phyloP scores from a whole-genome alignment of 495 filamentous ascomycete species.

The Aspergillus conjunctus region DNA sequence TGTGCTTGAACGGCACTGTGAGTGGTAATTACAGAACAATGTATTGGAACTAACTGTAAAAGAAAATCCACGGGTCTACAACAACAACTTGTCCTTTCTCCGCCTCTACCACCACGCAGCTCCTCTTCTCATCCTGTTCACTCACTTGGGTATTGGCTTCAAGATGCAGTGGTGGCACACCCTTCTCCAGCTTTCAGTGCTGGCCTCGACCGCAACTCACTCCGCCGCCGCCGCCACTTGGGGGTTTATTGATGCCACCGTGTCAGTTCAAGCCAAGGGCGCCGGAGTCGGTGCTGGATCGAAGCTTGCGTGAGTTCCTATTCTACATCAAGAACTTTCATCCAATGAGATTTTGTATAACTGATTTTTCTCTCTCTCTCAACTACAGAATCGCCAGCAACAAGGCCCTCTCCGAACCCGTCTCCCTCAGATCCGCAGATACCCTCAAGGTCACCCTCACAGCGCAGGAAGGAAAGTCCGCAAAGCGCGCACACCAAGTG shows the following conservation, averaged over 20 bases:
- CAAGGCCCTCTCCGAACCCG: constrained; percentile 61
- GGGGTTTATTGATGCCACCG: constrained; percentile 82
- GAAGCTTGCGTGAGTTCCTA: constrained; percentile 70
- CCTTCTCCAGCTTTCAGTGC: constrained; percentile 42
- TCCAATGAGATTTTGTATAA: too few relatives aligned
- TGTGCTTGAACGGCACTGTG: too few relatives aligned
- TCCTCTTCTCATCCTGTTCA: not conserved
- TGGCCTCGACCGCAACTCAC: constrained; percentile 43
- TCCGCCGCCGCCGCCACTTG: constrained; percentile 69
- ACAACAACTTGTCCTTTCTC: not conserved
- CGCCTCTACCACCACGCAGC: not conserved
- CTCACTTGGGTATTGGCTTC: constrained; percentile 13
- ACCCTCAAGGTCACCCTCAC: constrained; percentile 82
- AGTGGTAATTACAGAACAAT: too few relatives aligned
- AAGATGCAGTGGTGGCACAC: constrained; percentile 49
- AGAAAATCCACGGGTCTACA: too few relatives aligned
- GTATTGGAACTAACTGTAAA: too few relatives aligned
- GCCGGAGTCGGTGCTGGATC: constrained; percentile 60
- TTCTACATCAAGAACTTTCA: not conserved
- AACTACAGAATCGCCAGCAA: constrained; percentile 61
- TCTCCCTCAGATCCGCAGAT: constrained; percentile 68
- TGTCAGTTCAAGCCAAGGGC: constrained; percentile 74
- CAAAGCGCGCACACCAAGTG: constrained; percentile 87
- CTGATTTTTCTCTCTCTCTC: not conserved
- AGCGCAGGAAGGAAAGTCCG: constrained; percentile 72